Evolutionary conservation across 2,329 filamentous ascomycete genomes (phyloP), one percentile per base, ranked within the genome.

Genomic region (Colletotrichum lini): DNA sequence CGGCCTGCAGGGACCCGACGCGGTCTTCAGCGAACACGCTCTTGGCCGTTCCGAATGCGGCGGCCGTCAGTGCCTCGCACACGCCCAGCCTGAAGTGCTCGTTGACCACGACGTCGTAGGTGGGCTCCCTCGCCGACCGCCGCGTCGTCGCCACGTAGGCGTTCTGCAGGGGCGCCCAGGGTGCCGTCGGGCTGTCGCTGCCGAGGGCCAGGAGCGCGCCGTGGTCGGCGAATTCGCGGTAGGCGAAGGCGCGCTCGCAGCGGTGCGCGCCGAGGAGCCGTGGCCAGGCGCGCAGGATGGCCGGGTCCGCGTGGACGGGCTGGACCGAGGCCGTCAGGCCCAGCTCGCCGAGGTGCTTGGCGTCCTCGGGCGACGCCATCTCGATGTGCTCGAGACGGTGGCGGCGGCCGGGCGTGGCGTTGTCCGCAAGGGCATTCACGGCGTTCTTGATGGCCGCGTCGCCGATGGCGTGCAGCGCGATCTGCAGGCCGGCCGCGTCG

Each of bases 321-420:
- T 87, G 84, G 38, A 87, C 80, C 4, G 83, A 85, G 6, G 85
- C 85, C 26, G 84, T 86, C 77, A 90, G 88, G 45, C 87, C 85
- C 13, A 88, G 79, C 57, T 79, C 75, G 5, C 87, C 88, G 8
- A 90, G 81, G 10, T 87, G 79, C 16, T 78, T 81, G 3, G 86
- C 88, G 75, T 89, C 88, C 58, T 81, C 80, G 2, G 83, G 81
- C 0, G 82, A 82, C 0, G 87, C 82, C 60, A 90, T 81, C 78
- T 90, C 88, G 21, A 90, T 80, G 76, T 90, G 88, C 79, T 90
- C 88, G 74, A 90, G 87, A 12, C 88, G 84, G 69, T 89, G 88
- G 47, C 88, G 82, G 49, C 83, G 82, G 18, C 80, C 82, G 0
- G 83, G 81, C 68, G 74, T 78, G 0, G 76, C 78, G 45, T 75